Base-by-base conservation (phyloP, 2,329 filamentous ascomycete species). In the Neoscytalidium dimidiatum region DNA sequence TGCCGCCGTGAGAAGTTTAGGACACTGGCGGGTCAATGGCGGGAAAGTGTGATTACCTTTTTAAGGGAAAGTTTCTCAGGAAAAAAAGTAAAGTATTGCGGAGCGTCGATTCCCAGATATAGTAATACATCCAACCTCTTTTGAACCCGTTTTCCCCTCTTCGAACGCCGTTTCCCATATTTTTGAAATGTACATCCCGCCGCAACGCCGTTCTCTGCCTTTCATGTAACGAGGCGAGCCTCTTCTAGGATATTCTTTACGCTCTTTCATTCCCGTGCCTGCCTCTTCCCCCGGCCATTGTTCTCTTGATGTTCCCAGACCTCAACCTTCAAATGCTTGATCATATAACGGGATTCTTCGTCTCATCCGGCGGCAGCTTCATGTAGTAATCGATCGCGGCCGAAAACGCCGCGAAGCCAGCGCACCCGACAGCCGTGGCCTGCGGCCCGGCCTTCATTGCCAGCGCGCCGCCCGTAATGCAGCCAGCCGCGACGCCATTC, bases 341-440 rank as follows among this genome's bases (percentile, higher is more conserved):
- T 31, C 72, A 78, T 7, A 75, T 74, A 65, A 79, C 78, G 44
- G 77, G 76, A 48, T 71, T 72, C 70, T 76, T 77, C 67, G 70
- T 73, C 70, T 79, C 77, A 66, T 79, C 77, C 66, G 78, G 76
- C 1, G 75, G 75, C 75, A 78, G 74, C 38, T 77, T 69, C 92
- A 97, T 92, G 76, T 92, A 97, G 38, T 88, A 88, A 83, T 98
- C 94, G 75, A 98, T 97, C 0, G 94, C 94, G 14, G 91, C 88
- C 76, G 88, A 92, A 72, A 98, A 98, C 1, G 92, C 94, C 64
- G 95, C 95, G 78, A 99, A 99, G 0, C 94, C 95, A 13, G 88
- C 91, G 78, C 94, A 98, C 0, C 95, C 95, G 3, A 96, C 85
- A 1, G 88, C 90, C 57, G 92, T 91, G 33, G 94, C 95, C 80